A percentile compares a stretch with the other conserved stretches of the same genome.
Evolutionary conservation across 345 rosid species (phyloP).

Genomic region (Populus deltoides): DNA sequence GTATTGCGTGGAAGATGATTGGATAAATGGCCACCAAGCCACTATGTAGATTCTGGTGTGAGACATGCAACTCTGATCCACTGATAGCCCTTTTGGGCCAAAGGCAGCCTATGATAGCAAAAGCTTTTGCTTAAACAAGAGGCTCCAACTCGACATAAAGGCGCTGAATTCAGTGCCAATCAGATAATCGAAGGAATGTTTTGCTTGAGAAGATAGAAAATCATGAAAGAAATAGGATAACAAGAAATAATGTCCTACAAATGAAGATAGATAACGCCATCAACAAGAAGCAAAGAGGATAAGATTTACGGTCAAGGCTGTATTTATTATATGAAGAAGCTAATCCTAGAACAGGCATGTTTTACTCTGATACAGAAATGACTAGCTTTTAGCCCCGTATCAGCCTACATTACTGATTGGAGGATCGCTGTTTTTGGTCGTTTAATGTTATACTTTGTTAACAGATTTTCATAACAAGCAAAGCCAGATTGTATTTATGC

Average conservation of each 20-base stretch:
- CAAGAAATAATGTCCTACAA: not conserved
- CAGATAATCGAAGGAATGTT: not conserved
- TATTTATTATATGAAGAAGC: not conserved
- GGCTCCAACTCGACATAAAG: not conserved
- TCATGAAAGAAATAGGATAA: slow-evolving; percentile 5
- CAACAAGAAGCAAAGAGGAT: not conserved
- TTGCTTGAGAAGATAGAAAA: not conserved
- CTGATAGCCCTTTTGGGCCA: no score
- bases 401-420: not conserved
- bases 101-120: no score
- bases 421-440: not conserved
- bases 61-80: no score
- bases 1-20: no score
- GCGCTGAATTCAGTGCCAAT: not conserved
- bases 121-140: not conserved
- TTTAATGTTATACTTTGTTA: not conserved
- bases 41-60: no score
- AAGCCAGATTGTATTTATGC: no score
- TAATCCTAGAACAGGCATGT: not conserved
- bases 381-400: not conserved
- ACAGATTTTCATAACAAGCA: no score
- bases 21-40: no score
- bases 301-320: not conserved
- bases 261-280: not conserved
- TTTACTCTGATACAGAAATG: not conserved